Conservation (phyloP, 1,284 basidiomycete genomes). For the Cutaneotrichosporon dermatis region DNA sequence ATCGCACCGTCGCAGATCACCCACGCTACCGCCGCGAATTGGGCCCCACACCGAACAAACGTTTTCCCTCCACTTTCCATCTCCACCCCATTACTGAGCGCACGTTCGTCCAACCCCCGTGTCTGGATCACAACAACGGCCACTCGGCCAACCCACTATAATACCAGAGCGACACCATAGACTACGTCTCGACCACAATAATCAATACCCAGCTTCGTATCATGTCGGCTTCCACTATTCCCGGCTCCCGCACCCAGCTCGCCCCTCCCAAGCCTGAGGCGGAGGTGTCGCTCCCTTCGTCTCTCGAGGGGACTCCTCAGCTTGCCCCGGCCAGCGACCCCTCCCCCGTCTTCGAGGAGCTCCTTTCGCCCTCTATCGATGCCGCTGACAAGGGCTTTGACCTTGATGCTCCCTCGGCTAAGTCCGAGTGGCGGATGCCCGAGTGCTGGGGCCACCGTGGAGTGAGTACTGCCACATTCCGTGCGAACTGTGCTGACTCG, state of each 20-base stretch:
- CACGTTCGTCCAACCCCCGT: too few species aligned
- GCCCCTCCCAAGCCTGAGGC: not conserved
- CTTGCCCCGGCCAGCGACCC: constrained; percentile 22
- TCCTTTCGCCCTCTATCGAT: constrained; percentile 29
- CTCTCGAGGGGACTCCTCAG: constrained; percentile 21
- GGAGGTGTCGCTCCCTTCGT: not conserved
- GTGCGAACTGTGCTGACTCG: constrained; percentile 10
- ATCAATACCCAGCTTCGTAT: not conserved
- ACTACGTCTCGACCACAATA: not conserved
- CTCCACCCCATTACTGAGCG: too few species aligned
- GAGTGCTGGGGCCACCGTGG: constrained; percentile 95
- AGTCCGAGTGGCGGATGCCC: constrained; percentile 34
- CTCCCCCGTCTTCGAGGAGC: constrained; percentile 29
- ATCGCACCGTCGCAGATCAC: too few species aligned
- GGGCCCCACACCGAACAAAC: too few species aligned
- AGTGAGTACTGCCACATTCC: constrained; percentile 54
- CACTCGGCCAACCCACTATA: too few species aligned
- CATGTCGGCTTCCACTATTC: too few species aligned
- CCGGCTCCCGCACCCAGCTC: not conserved
- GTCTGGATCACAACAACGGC: too few species aligned
- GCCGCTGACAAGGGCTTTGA: constrained; percentile 20
- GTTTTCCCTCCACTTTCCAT: too few species aligned
- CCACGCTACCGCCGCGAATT: too few species aligned
- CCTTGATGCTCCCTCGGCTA: constrained; percentile 14
- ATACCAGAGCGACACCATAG: not conserved